Percentiles rank a stretch among this genome's conserved stretches.
Evolutionary conservation across 1,139 yeast species (phyloP).

Genomic region (Neolecta irregularis): DNA sequence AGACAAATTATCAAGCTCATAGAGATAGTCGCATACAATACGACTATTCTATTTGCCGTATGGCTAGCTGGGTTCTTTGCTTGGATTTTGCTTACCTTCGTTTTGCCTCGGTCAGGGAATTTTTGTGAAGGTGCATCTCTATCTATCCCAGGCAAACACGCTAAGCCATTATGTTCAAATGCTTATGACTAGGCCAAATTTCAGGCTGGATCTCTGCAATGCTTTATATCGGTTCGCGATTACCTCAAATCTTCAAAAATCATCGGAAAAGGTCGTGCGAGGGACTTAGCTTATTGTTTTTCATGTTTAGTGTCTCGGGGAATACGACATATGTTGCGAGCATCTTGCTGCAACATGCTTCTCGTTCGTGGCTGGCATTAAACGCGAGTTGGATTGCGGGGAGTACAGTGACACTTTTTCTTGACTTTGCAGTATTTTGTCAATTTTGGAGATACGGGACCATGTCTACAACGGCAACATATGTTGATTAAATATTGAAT

Average conservation of each 20-base stretch:
- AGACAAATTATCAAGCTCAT: too few species aligned
- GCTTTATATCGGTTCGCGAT: slow-evolving; percentile 58
- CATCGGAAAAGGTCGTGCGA: slow-evolving; percentile 41
- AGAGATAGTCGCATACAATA: too few species aligned
- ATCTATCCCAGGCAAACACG: too few species aligned
- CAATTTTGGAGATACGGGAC: too few species aligned
- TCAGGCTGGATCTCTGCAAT: slow-evolving; percentile 59
- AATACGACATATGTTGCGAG: slow-evolving; percentile 66
- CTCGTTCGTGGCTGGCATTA: slow-evolving; percentile 41
- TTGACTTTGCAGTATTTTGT: slow-evolving; percentile 70
- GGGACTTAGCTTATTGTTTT: slow-evolving; percentile 50
- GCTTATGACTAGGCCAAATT: slow-evolving; percentile 58
- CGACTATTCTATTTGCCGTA: too few species aligned
- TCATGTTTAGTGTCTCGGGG: slow-evolving; percentile 59
- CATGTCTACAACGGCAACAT: too few species aligned
- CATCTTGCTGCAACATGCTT: slow-evolving; percentile 50
- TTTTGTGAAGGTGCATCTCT: too few species aligned
- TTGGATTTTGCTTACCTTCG: too few species aligned
- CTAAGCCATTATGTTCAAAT: too few species aligned
- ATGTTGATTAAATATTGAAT: too few species aligned
- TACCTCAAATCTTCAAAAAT: slow-evolving; percentile 67
- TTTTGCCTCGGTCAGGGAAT: too few species aligned
- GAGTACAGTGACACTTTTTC: slow-evolving; percentile 66
- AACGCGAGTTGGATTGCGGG: slow-evolving; percentile 82
- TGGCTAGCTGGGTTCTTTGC: too few species aligned